Base-by-base conservation (phyloP, 257 asterid species). In the Solanum pennellii region DNA sequence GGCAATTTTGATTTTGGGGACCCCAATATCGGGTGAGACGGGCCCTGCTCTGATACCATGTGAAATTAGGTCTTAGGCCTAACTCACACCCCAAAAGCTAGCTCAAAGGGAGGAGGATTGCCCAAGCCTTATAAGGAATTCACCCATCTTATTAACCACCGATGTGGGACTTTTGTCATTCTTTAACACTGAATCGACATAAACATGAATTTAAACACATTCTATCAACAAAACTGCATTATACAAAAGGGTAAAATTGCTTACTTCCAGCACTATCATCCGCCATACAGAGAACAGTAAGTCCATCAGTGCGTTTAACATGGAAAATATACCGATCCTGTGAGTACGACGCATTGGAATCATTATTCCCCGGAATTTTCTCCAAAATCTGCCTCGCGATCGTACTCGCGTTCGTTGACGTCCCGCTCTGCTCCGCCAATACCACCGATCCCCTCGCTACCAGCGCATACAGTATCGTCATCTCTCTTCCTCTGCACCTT, bases 301-400 rank as follows among this genome's bases (percentile, higher is more conserved):
- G 98, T 75, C 98, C 99, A 92, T 97, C 99, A 88, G 99, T 97
- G 88, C 99, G 98, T 79, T 96, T 97, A 91, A 96, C 98, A 93
- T 97, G 98, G 87, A 97, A 97, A 87, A 97, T 94, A 86, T 92
- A 97, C 60, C 99, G 99, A 94, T 96, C 99, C 93, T 97, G 99
- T 37, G 99, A 97, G 88, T 97, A 97, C 1, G 99, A 97, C 56
- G 93, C 96, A 16, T 97, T 95, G 21, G 93, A 89, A 86, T 97
- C 99, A 60, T 91, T 89, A 90, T 89, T 90, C 2, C 99, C 99
- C 7, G 98, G 97, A 65, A 94, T 97, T 87, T 96, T 97, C 90
- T 97, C 98, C 72, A 97, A 92, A 80, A 97, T 97, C 88, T 97
- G 99, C 59, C 94, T 91, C 72, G 99, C 97, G 90, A 97, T 94